Conservation (phyloP, 768 basidiomycete species). For the Suillus subaureus region DNA sequence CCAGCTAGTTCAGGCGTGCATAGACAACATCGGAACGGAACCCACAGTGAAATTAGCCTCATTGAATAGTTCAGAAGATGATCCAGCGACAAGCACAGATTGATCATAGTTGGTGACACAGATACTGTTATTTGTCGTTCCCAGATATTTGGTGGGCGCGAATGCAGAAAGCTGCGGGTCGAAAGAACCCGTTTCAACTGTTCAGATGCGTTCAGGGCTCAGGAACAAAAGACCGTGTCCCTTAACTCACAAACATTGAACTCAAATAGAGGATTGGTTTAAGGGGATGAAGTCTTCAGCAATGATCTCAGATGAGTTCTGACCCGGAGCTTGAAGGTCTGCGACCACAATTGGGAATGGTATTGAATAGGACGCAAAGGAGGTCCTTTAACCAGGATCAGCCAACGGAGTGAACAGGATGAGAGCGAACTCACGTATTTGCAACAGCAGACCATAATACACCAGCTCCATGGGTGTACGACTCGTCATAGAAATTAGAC, state of each 20-base stretch:
- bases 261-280: constrained; percentile 36
- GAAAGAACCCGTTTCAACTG: constrained; percentile 44
- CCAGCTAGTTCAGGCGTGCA: not conserved
- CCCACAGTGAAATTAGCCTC: constrained; percentile 30
- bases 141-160: constrained; percentile 46
- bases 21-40: not conserved
- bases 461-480: constrained; percentile 36
- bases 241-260: constrained; percentile 35
- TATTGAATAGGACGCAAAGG: constrained; percentile 35
- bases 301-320: constrained; percentile 26
- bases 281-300: constrained; percentile 30
- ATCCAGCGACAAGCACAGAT: constrained; percentile 38
- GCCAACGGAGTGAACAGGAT: constrained; percentile 5
- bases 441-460: constrained; percentile 36
- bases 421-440: constrained; percentile 31
- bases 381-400: constrained; percentile 21
- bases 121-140: constrained; percentile 35
- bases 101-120: constrained; percentile 42
- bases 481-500: constrained; percentile 31
- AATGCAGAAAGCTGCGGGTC: constrained; percentile 49
- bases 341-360: constrained; percentile 44
- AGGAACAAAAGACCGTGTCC: not conserved
- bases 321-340: constrained; percentile 25
- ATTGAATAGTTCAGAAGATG: constrained; percentile 42
- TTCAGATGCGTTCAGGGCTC: not conserved